These are phyloP conservation scores for Lobosporangium transversale DNA, from an alignment of 192 early-diverging fungal species.

Conservation along the genomic window DNA sequence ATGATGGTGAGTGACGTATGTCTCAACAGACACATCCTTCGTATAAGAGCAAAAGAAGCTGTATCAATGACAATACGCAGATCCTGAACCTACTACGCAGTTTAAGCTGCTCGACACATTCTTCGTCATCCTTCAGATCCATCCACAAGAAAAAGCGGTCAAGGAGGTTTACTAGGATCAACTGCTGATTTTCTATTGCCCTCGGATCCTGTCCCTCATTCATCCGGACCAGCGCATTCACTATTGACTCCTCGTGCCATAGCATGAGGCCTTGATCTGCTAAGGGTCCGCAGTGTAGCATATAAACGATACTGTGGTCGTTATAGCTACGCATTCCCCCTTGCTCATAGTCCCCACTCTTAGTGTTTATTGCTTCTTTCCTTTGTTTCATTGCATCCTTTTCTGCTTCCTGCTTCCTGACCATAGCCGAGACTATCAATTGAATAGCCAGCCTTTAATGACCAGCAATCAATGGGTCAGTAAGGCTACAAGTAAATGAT, in stretches of 20 bases:
- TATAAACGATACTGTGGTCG: slow-evolving; percentile 22
- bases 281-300: slow-evolving; percentile 44
- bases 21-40: too few relatives aligned
- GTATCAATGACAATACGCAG: too few relatives aligned
- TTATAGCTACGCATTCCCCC: neutral
- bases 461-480: too few relatives aligned
- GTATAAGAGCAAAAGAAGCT: too few relatives aligned
- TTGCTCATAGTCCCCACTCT: neutral
- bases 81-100: slow-evolving; percentile 12
- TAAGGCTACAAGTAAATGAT: too few relatives aligned
- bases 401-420: slow-evolving; percentile 12
- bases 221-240: slow-evolving; percentile 26
- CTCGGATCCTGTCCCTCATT: slow-evolving; percentile 15
- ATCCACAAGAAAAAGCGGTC: slow-evolving; percentile 43
- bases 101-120: slow-evolving; percentile 29
- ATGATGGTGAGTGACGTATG: too few relatives aligned
- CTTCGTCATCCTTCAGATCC: slow-evolving; percentile 10
- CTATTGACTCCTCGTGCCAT: slow-evolving; percentile 30
- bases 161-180: slow-evolving; percentile 34
- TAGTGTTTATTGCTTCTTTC: neutral
- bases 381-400: neutral
- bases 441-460: slow-evolving; percentile 27
- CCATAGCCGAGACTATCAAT: slow-evolving; percentile 17
- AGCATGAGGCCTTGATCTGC: slow-evolving; percentile 4
- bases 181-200: slow-evolving; percentile 29